These are phyloP conservation scores for Macrocystidia cucumis DNA, from an alignment of 1,284 basidiomycete genomes.

Conservation along the genomic window DNA sequence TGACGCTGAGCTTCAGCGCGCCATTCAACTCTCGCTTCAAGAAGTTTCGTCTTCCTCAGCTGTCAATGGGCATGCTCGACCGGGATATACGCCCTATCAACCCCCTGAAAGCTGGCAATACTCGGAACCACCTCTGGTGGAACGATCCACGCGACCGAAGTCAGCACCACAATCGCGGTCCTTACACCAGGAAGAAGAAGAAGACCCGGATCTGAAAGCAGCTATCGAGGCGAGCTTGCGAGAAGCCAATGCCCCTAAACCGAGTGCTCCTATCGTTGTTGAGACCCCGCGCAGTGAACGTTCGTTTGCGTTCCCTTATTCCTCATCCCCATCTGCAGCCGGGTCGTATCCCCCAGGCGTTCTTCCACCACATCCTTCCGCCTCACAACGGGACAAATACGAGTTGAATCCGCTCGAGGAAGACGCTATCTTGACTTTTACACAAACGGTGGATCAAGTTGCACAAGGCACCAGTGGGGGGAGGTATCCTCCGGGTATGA, in stretches of 20 bases:
- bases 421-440: conserved; percentile 84
- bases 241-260: conserved; percentile 74
- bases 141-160: conserved; percentile 39
- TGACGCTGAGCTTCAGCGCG: conserved; percentile 89
- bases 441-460: conserved; percentile 82
- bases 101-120: conserved; percentile 45
- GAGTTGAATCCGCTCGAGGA: conserved; percentile 76
- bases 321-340: conserved; percentile 27
- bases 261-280: conserved; percentile 66
- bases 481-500: conserved; percentile 74
- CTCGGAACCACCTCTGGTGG: conserved; percentile 71
- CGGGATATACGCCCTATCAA: conserved; percentile 66
- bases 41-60: conserved; percentile 61
- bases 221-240: conserved; percentile 94
- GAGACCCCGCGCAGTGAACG: conserved; percentile 45
- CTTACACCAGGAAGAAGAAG: conserved; percentile 76
- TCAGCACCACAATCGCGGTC: conserved; percentile 20
- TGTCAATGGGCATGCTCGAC: conserved; percentile 36
- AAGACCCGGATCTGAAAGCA: conserved; percentile 88
- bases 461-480: conserved; percentile 74
- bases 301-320: conserved; percentile 25
- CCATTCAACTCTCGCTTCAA: conserved; percentile 87
- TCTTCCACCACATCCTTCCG: conserved; percentile 32
- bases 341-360: conserved; percentile 36
- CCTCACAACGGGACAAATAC: conserved; percentile 57